phyloP scores from a whole-genome alignment of 2,329 filamentous ascomycete species.

The Colletotrichum abscissum region DNA sequence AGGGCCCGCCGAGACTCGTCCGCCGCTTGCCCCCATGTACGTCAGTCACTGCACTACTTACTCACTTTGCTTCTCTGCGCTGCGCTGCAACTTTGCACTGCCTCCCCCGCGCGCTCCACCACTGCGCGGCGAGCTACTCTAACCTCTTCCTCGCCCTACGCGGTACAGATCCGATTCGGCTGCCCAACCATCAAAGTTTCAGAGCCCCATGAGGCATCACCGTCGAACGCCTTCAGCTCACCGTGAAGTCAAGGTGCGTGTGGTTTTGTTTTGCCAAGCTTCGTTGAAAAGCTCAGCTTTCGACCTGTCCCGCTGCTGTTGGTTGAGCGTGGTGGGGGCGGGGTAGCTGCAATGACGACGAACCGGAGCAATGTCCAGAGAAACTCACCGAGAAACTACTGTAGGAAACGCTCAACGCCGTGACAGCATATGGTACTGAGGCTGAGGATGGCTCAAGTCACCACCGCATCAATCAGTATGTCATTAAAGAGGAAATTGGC shows the following conservation, averaged over 20 bases:
- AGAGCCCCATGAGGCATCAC: conserved; percentile 69
- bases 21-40: conserved; percentile 55
- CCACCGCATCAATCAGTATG: conserved; percentile 94
- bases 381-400: conserved; percentile 5
- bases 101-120: conserved; percentile 34
- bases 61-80: neutral
- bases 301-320: conserved; percentile 34
- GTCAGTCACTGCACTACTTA: conserved; percentile 39
- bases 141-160: conserved; percentile 20
- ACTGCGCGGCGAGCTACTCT: conserved; percentile 12
- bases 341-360: conserved; percentile 17
- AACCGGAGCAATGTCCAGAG: neutral
- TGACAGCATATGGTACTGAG: conserved; percentile 86
- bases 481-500: conserved; percentile 95
- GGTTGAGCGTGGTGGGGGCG: conserved; percentile 24
- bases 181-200: conserved; percentile 48
- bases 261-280: neutral
- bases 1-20: conserved; percentile 39
- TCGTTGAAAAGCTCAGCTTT: neutral
- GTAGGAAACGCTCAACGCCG: conserved; percentile 91
- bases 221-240: conserved; percentile 67
- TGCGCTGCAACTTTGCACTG: conserved; percentile 34
- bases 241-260: conserved; percentile 66
- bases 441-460: conserved; percentile 84
- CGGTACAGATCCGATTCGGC: conserved; percentile 32